Conservation (phyloP, 2,329 filamentous ascomycete species). For the Endoconidiophora laricicola region DNA sequence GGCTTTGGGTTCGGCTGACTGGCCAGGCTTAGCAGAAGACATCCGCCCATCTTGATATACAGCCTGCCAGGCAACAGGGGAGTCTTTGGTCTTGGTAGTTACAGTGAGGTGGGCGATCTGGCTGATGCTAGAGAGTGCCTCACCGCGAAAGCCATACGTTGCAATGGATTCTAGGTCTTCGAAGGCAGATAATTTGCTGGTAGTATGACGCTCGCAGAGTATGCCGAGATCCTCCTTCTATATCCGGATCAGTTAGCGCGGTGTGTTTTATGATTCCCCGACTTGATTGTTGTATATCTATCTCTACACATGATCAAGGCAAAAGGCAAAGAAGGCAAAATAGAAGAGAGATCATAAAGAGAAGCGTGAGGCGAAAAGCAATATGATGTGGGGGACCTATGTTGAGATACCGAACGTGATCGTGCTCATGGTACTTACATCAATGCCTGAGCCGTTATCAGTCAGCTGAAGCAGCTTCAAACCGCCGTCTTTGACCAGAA, state of each 20-base stretch:
- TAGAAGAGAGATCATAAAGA: not conserved
- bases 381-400: not conserved
- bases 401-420: not conserved
- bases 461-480: constrained; percentile 92
- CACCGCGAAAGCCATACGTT: constrained; percentile 95
- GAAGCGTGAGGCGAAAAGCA: not conserved
- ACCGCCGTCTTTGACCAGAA: constrained; percentile 86
- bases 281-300: not conserved
- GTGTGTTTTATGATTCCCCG: too few relatives aligned
- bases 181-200: constrained; percentile 85
- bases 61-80: constrained; percentile 77
- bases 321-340: not conserved
- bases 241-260: too few relatives aligned
- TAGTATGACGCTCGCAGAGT: constrained; percentile 89
- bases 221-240: constrained; percentile 84
- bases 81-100: constrained; percentile 82
- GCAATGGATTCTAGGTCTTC: constrained; percentile 80
- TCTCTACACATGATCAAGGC: not conserved
- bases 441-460: constrained; percentile 91
- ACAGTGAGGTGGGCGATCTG: constrained; percentile 93
- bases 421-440: constrained; percentile 40
- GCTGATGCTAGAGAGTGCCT: constrained; percentile 92
- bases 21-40: constrained; percentile 70
- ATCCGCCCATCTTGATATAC: constrained; percentile 74
- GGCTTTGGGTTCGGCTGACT: constrained; percentile 69